Percentiles rank a stretch among this genome's conserved stretches.
These are phyloP conservation scores for Paecilomyces sp. DNA, from an alignment of 2,329 filamentous ascomycete genomes.

Conservation along the genomic window DNA sequence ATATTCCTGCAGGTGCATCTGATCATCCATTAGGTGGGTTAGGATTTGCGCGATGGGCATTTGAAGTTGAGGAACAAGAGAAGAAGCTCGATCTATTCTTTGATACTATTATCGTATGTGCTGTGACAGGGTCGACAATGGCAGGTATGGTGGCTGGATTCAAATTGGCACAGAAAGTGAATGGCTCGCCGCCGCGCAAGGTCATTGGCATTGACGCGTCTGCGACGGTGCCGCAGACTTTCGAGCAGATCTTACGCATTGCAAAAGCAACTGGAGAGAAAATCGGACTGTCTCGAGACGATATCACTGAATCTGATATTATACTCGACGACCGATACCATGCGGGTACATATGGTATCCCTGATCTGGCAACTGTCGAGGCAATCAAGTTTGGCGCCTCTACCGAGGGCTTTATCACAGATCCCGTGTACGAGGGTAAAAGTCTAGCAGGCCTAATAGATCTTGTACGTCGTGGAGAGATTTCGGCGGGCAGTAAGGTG, in stretches of 20 bases:
- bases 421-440: conserved; percentile 72
- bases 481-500: conserved; percentile 54
- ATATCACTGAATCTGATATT: conserved; percentile 57
- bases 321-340: conserved; percentile 60
- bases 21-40: conserved; percentile 64
- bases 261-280: conserved; percentile 55
- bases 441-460: conserved; percentile 66
- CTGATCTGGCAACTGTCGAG: conserved; percentile 54
- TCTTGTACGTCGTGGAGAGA: conserved; percentile 56
- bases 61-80: conserved; percentile 61
- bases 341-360: conserved; percentile 61
- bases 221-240: conserved; percentile 53
- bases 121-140: conserved; percentile 64
- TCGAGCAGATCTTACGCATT: conserved; percentile 60
- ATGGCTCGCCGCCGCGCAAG: conserved; percentile 37
- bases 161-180: conserved; percentile 52
- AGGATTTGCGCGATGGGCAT: conserved; percentile 64
- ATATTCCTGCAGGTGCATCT: conserved; percentile 64
- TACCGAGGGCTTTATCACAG: conserved; percentile 66
- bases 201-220: conserved; percentile 63
- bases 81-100: conserved; percentile 56
- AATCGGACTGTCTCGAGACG: conserved; percentile 54
- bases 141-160: conserved; percentile 68
- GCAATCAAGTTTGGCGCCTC: conserved; percentile 62
- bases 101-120: conserved; percentile 61